Base-by-base conservation (phyloP, 1,139 yeast genomes). In the Zygosaccharomyces pseudobailii region DNA sequence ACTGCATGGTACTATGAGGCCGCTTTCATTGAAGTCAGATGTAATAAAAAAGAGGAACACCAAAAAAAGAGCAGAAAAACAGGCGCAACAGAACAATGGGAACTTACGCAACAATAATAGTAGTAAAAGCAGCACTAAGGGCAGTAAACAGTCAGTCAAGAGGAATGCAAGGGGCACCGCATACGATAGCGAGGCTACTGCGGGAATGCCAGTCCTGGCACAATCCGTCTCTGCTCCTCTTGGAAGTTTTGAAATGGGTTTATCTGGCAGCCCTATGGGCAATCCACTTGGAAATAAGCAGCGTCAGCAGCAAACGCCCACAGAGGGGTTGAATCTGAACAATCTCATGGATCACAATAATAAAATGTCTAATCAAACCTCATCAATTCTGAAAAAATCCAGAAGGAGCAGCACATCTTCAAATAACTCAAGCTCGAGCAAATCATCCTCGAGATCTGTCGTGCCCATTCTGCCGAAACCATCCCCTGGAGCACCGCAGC, bases 1-100 rank as follows among this genome's bases (percentile, higher is more conserved):
- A 69, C 73, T 92, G 41, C 97, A 92, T 63, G 98, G 97, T 20
- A 88, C 95, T 27, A 94, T 92, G 58, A 76, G 97, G 58, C 98
- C 98, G 5, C 74, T 92, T 51, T 84, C 95, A 20, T 72, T 92
- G 59, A 92, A 92, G 63, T 87, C 97, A 0, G 97, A 92, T 69
- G 92, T 95, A 10, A 92, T 92, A 57, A 88, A 89, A 70, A 87
- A 90, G 63, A 76, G 98, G 59, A 70, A 69, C 49, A 61, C 71
- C 51, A 56, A 68, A 62, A 68, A 67, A 62, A 58, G 64, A 42
- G 50, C 63, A 47, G 49, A 49, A 31, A 47, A 49, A 33, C 47
- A 45, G 17, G 40, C 47, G 33, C 49, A 46, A 25, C 45, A 43
- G 31, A 21, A 20, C 23, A 21, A 20, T 19, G 31, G 28, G n/a